These are phyloP conservation scores for Curvularia eragrostidis DNA, from an alignment of 2,329 filamentous ascomycete species.

Conservation along the genomic window DNA sequence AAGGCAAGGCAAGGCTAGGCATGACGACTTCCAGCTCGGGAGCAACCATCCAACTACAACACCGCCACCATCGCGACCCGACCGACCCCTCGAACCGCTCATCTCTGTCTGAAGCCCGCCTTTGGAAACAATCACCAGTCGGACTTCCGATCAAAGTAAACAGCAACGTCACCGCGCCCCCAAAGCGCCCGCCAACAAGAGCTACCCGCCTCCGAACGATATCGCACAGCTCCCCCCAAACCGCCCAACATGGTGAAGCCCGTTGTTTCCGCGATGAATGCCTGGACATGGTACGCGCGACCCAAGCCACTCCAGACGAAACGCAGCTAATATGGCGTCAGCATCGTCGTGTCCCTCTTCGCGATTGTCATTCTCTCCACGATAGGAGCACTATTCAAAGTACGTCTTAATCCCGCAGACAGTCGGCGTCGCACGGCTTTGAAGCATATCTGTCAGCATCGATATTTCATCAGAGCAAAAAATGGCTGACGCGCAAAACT, in stretches of 20 bases:
- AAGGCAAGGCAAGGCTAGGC: conserved; percentile 10
- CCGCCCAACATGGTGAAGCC: conserved; percentile 86
- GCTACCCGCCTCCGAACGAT: conserved; percentile 19
- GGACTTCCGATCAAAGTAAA: neutral
- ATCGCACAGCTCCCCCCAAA: conserved; percentile 14
- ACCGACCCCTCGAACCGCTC: neutral
- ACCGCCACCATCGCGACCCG: neutral
- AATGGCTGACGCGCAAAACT: conserved; percentile 24
- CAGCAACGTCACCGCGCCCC: neutral
- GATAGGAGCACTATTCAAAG: conserved; percentile 76
- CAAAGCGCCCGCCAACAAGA: conserved; percentile 22
- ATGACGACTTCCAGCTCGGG: conserved; percentile 12
- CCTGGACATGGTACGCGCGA: conserved; percentile 84
- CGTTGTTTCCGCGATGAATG: conserved; percentile 87
- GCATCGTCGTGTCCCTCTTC: conserved; percentile 59
- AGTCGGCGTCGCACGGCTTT: neutral
- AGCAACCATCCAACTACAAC: neutral
- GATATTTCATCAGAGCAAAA: no score
- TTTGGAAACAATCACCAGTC: no score
- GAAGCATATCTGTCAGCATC: neutral
- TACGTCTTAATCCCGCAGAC: conserved; percentile 47
- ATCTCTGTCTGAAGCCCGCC: no score
- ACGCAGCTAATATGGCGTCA: conserved; percentile 52
- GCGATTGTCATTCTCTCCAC: conserved; percentile 70
- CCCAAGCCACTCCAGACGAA: no score